phyloP scores from a whole-genome alignment of 257 asterid genomes.

The Solanum phureja region DNA sequence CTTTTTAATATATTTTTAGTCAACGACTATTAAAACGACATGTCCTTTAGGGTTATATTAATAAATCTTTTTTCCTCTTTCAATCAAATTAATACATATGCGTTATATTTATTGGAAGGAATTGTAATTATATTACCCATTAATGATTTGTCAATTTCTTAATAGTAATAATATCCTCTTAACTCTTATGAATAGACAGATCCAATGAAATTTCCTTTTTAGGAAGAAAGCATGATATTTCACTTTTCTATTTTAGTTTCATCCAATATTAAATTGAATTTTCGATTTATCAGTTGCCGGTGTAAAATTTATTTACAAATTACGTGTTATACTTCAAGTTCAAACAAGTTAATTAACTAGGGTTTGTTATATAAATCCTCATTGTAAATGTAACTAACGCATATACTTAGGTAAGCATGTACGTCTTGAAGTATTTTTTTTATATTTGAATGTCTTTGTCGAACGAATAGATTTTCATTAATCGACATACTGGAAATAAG shows the following conservation, averaged over 20 bases:
- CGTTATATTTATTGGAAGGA: background rate
- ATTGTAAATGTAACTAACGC: background rate
- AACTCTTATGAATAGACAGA: background rate
- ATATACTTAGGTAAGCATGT: background rate
- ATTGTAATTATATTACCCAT: background rate
- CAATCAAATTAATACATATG: background rate
- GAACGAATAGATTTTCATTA: too few species aligned
- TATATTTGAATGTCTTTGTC: background rate
- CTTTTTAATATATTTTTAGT: too few species aligned
- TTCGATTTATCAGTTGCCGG: fast-evolving
- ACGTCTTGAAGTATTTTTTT: background rate
- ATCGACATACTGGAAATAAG: too few species aligned
- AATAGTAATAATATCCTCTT: background rate
- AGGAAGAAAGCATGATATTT: background rate
- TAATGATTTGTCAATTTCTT: background rate
- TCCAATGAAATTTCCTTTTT: background rate
- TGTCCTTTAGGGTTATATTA: background rate
- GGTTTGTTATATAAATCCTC: background rate
- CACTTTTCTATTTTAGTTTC: background rate
- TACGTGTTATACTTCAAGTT: background rate
- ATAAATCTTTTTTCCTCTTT: background rate
- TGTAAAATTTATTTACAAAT: background rate
- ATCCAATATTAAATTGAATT: background rate
- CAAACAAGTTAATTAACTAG: background rate
- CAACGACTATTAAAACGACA: background rate